Evolutionary conservation across 1,284 basidiomycete species (phyloP).

Genomic region (Cystobasidium sp.): DNA sequence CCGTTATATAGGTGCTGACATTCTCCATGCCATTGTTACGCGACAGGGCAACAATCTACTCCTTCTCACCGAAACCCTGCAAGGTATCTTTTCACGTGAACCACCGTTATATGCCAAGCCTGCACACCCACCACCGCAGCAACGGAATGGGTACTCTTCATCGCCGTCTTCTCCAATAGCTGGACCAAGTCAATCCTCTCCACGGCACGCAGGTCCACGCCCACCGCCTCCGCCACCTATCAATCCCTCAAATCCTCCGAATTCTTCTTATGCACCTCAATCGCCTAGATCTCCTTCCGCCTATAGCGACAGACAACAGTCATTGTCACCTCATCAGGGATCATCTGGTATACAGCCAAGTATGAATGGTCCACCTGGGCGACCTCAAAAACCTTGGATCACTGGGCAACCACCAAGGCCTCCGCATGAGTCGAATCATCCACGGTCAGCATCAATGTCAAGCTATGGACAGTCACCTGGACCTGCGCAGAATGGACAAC

Average conservation of each 20-base stretch:
- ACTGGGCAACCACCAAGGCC: not conserved
- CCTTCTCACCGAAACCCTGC: conserved; percentile 71
- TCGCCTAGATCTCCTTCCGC: not conserved
- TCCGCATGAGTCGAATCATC: not conserved
- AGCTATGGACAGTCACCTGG: not conserved
- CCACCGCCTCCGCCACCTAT: conserved; percentile 30
- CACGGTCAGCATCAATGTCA: conserved; percentile 3
- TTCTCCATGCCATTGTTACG: not conserved
- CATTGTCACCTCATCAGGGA: conserved; percentile 10
- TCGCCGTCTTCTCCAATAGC: not conserved
- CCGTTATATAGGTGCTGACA: not conserved
- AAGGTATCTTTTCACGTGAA: conserved; percentile 76
- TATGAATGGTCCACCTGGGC: conserved; percentile 1
- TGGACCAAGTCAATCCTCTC: conserved; percentile 1
- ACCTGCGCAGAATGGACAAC: not conserved
- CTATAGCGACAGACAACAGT: not conserved
- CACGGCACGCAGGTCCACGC: conserved; percentile 17
- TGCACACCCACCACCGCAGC: conserved; percentile 30
- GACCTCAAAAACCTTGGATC: not conserved
- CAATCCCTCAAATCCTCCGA: not conserved
- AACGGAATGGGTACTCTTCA: not conserved
- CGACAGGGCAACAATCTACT: conserved; percentile 70
- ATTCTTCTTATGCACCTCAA: not conserved
- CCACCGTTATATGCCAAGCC: conserved; percentile 93
- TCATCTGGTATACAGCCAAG: not conserved